Base-by-base conservation (phyloP, 2,329 filamentous ascomycete species). In the Stachybotrys chlorohalonatus region DNA sequence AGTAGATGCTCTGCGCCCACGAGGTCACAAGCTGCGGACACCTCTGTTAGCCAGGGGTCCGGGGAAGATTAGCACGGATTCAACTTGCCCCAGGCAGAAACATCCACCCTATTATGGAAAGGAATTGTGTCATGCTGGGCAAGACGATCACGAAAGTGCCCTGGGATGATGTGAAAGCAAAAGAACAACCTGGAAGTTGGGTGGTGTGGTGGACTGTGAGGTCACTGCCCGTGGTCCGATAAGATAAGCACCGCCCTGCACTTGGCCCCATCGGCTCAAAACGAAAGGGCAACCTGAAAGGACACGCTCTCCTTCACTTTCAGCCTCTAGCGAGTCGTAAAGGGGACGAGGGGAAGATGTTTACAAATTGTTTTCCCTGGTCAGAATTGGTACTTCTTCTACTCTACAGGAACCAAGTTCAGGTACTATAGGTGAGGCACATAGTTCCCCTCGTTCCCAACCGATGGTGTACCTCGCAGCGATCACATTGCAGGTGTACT, bases 1-100 rank as follows among this genome's bases (percentile, higher is more conserved):
- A 99, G 75, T 91, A 94, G 62, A 95, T 76, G 58, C 80, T 80
- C 69, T 97, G 93, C 6, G 87, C 69, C 75, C 86, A 89, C 59
- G 83, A 82, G 45, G 90, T 92, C 51, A 85, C 87, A 62, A 93
- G 82, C 89, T 95, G 58, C 51, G 56, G 36, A 9, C 47, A 52
- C 52, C 13, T 52, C 31, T 39, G 2, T 17, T 15, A 46, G 24
- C 42, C 17, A 32, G 39, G 45, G 16, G n/a, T 5, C 31, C 7
- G 31, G 42, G 39, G 39, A 39, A n/a, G 15, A 30, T 47, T 7
- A 47, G 42, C 49, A 31, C n/a, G 36, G 50, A 36, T 31, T 54
- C 53, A 54, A 56, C 76, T 51, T 68, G 81, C 80, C 53, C 73
- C 72, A 49, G 80, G 80, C 51, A 83, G 74, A 62, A 83, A 82